Conservation (phyloP, 345 rosid species). For the Litchi chinensis region DNA sequence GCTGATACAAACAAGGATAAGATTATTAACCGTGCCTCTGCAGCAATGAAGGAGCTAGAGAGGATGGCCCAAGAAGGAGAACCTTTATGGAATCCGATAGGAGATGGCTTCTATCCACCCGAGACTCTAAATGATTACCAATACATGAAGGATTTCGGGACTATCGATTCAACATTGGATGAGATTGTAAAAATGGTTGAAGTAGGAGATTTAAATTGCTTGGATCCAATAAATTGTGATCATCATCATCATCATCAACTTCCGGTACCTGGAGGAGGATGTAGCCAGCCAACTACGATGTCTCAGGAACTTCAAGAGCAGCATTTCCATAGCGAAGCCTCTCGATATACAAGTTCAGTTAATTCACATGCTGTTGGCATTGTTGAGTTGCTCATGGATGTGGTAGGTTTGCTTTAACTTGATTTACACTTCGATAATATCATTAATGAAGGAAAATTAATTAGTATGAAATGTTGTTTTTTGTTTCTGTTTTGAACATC, state of each 20-base stretch:
- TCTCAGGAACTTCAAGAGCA: not conserved
- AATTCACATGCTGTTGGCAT: slow-evolving; percentile 17
- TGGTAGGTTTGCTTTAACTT: slow-evolving; percentile 21
- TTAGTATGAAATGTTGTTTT: not conserved
- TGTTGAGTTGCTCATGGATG: slow-evolving; percentile 45
- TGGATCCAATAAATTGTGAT: slow-evolving; percentile 8
- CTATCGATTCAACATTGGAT: slow-evolving; percentile 25
- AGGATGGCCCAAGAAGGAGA: slow-evolving; percentile 33
- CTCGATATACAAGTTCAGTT: slow-evolving; percentile 31
- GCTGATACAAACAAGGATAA: slow-evolving; percentile 29
- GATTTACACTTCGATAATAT: no score
- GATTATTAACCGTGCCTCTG: slow-evolving; percentile 26
- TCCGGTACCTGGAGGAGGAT: no score
- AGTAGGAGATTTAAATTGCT: slow-evolving; percentile 8
- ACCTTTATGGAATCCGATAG: slow-evolving; percentile 32
- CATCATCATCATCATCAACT: no score
- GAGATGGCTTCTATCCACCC: not conserved
- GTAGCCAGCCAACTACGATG: not conserved
- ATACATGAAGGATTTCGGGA: slow-evolving; percentile 26
- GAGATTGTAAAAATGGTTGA: slow-evolving; percentile 35
- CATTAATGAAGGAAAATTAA: no score
- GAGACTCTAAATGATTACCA: slow-evolving; percentile 37
- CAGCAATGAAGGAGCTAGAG: slow-evolving; percentile 36
- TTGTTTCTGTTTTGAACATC: slow-evolving; percentile 10
- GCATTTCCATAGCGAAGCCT: slow-evolving; percentile 30